Base-by-base conservation (phyloP, 2,329 filamentous ascomycete species). In the Fusarium robinianum region DNA sequence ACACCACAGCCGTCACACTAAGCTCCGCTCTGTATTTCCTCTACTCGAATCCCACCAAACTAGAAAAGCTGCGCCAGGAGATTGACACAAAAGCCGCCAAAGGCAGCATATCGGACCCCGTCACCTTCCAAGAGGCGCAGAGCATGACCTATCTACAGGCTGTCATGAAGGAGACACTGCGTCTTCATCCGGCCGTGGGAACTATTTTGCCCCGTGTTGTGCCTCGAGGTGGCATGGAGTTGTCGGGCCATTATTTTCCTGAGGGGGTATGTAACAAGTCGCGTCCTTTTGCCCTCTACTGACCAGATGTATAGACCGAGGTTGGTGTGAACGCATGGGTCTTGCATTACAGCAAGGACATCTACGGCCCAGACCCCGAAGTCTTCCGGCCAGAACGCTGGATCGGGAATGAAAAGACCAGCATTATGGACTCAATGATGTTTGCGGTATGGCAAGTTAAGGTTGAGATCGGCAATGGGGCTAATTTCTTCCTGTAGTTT, bases 161-260 rank as follows among this genome's bases (percentile, higher is more conserved):
- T 27, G 8, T 27, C 25, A 27, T 27, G 25, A 27, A 27, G 25
- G 25, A 27, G 25, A 27, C 5, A n/a, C 17, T 37, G 24, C 34
- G 34, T 37, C 34, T 37, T 37, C 34, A 37, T 27, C 34, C 34
- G 19, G 34, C 34, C 23, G 34, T 37, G 23, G 34, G 34, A 25
- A 37, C 34, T 16, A 37, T 37, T 17, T 37, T 37, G 34, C 34
- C 34, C 24, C 34, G 34, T 37, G 34, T 37, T 37, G 34, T 37
- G 23, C 34, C 34, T n/a, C 18, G 16, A 37, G 34, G 34, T 21
- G 34, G 34, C 8, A 16, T 37, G 16, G 34, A 37, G 27, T 17
- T 37, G 17, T 37, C 34, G 10, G 34, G 34, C 10, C 34, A 37
- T 15, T 37, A 37, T 18, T 37, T 37, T 14, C 34, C 34, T 8